phyloP scores from a whole-genome alignment of 1,284 basidiomycete species.

The Leccinum laetum region DNA sequence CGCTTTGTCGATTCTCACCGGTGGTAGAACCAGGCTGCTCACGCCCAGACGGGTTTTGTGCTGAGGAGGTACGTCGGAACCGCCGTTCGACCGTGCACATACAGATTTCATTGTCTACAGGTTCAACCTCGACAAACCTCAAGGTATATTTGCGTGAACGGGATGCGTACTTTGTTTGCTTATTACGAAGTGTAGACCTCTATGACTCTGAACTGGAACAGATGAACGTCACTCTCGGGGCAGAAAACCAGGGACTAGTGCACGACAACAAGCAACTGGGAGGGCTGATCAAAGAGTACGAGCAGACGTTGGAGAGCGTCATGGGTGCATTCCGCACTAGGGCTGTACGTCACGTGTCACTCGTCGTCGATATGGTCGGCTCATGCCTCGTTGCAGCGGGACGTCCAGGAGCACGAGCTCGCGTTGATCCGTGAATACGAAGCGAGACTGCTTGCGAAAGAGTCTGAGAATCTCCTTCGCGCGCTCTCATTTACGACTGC shows the following conservation, averaged over 20 bases:
- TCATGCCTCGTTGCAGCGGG: conserved; percentile 55
- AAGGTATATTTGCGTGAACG: conserved; percentile 54
- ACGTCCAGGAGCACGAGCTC: conserved; percentile 93
- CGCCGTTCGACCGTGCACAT: not conserved
- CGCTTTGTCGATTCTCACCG: conserved; percentile 2
- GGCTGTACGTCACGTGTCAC: conserved; percentile 63
- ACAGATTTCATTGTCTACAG: conserved; percentile 24
- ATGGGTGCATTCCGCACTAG: conserved; percentile 95
- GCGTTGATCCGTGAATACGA: conserved; percentile 93
- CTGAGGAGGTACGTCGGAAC: conserved; percentile 63
- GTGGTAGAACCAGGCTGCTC: conserved; percentile 58
- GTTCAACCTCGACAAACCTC: conserved; percentile 90
- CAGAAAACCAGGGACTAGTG: conserved; percentile 87
- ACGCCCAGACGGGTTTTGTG: conserved; percentile 88
- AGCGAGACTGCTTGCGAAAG: conserved; percentile 72
- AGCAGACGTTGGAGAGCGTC: conserved; percentile 92
- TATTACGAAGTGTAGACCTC: conserved; percentile 57
- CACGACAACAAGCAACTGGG: conserved; percentile 97
- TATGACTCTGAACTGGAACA: conserved; percentile 93
- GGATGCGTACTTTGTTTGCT: not conserved
- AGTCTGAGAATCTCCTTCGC: conserved; percentile 69
- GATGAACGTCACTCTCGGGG: conserved; percentile 80
- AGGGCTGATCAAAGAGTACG: conserved; percentile 91
- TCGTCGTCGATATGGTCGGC: not conserved
- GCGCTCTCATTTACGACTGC: conserved; percentile 64